phyloP scores from a whole-genome alignment of 2,329 filamentous ascomycete genomes.

The Berkeleyomyces rouxiae region DNA sequence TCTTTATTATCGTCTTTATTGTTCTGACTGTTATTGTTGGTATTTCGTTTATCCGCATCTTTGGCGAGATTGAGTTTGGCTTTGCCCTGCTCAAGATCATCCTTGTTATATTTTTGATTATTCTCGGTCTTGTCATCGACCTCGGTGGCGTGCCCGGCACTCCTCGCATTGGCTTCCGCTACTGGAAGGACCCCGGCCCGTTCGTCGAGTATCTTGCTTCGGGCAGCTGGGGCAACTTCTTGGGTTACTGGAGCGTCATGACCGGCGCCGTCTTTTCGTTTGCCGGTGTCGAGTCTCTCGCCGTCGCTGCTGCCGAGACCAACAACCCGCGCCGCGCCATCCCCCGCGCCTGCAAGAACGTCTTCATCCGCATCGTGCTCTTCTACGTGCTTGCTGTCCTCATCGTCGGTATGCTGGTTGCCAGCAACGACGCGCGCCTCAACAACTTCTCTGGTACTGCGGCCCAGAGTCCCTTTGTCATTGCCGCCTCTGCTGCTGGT shows the following conservation, averaged over 20 bases:
- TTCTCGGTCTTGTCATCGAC: constrained; percentile 45
- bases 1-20: constrained; percentile 31
- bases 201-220: constrained; percentile 48
- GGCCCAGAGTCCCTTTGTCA: constrained; percentile 47
- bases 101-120: constrained; percentile 44
- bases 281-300: constrained; percentile 45
- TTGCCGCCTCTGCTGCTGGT: constrained; percentile 51
- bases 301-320: constrained; percentile 45
- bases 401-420: constrained; percentile 52
- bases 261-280: constrained; percentile 52
- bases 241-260: constrained; percentile 48
- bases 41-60: constrained; percentile 27
- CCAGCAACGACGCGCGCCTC: constrained; percentile 29
- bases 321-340: constrained; percentile 37
- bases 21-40: constrained; percentile 31
- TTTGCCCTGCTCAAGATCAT: constrained; percentile 40
- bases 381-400: constrained; percentile 51
- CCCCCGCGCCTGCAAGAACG: constrained; percentile 37
- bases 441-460: constrained; percentile 27
- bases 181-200: constrained; percentile 52
- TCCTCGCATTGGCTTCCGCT: constrained; percentile 45
- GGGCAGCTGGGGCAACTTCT: constrained; percentile 43
- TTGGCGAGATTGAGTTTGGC: constrained; percentile 40
- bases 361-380: constrained; percentile 40
- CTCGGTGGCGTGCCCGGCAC: constrained; percentile 43